Base-by-base conservation (phyloP, 306 rosid genomes). In the Dalbergia cochinchinensis region DNA sequence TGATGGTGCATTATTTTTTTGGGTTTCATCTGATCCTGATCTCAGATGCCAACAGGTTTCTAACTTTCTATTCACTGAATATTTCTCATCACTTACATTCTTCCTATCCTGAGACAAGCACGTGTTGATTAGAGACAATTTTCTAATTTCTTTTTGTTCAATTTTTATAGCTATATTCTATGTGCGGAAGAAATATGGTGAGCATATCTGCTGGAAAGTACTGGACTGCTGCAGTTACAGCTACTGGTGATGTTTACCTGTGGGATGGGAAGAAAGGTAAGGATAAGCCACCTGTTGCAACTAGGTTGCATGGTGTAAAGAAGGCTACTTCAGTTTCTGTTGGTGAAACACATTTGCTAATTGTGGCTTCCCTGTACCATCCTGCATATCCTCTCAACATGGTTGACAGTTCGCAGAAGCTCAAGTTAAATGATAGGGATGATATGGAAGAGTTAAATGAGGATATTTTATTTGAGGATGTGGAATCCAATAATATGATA, bases 221-320 rank as follows among this genome's bases (percentile, higher is more conserved):
- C 82, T 92, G 99, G 98, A 85, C 88, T 73, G 83, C 93, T 12
- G 97, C 94, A 22, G 98, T 87, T 81, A 95, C 97, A 71, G 85
- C 90, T 70, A 87, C 94, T 20, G 99, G 99, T 83, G 96, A 95
- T 80, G 90, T 95, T 69, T 95, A 90, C 86, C 80, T 84, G 91
- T 95, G 99, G 94, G 98, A 95, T 76, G 99, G 92, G 80, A 95
- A 95, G 86, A 92, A 84, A 80, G 90, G 89, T 20, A 90, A 82
- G 88, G 98, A 92, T 80, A 92, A 91, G 88, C 97, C 89, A 60
- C 96, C 87, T 18, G 77, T 84, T 85, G 86, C 84, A 48, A 85
- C 91, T 71, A 94, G 97, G 75, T 83, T 95, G 81, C 90, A 85
- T 76, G 97, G 99, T 70, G 84, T 90, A 67, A 95, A 95, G 92